phyloP scores from a whole-genome alignment of 169 alveolate species.

The Plasmodium ovale region DNA sequence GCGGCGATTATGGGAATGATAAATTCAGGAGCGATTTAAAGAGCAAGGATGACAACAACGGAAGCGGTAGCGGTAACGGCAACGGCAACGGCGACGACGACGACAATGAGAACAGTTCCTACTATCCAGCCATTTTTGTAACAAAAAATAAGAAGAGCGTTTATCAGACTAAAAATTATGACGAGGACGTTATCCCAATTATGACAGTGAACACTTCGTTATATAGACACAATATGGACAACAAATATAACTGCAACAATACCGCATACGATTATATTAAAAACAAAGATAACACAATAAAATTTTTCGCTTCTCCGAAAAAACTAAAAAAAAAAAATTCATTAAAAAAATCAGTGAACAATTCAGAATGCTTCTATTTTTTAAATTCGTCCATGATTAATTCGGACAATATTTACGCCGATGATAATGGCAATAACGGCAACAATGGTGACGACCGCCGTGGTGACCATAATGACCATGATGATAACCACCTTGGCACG shows the following conservation, averaged over 20 bases:
- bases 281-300: constrained; percentile 71
- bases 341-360: constrained; percentile 52
- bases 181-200: constrained; percentile 55
- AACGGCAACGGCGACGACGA: background rate
- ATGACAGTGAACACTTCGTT: constrained; percentile 72
- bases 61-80: background rate
- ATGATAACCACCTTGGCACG: constrained; percentile 33
- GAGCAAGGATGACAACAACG: constrained; percentile 1
- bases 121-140: constrained; percentile 33
- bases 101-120: constrained; percentile 22
- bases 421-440: background rate
- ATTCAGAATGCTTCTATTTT: constrained; percentile 55
- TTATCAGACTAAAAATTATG: constrained; percentile 32
- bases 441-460: background rate
- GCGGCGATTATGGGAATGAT: background rate
- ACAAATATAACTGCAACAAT: constrained; percentile 64
- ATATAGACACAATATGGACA: constrained; percentile 70
- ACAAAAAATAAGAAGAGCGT: constrained; percentile 70
- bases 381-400: constrained; percentile 51
- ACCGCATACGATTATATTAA: constrained; percentile 75
- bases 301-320: constrained; percentile 76
- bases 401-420: constrained; percentile 25
- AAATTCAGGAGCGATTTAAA: background rate
- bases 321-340: constrained; percentile 60
- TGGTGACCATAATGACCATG: background rate